Evolutionary conservation across 345 rosid species (phyloP).

Genomic region (Carallia brachiata): DNA sequence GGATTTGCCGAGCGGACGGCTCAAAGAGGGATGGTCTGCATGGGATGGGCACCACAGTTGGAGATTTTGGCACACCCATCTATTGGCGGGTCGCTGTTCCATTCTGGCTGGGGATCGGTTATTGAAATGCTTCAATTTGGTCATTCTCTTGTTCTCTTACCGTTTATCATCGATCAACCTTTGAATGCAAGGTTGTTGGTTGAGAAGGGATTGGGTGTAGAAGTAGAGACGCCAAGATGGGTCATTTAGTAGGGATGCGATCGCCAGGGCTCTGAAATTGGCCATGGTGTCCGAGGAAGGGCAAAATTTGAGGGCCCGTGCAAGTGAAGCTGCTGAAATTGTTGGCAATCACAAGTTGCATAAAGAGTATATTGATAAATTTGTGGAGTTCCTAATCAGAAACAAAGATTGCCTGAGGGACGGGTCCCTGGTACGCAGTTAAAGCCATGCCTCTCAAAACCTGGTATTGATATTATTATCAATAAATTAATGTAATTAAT

Average conservation of each 20-base stretch:
- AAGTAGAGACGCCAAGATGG: constrained; percentile 30
- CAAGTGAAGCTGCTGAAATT: constrained; percentile 17
- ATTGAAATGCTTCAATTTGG: constrained; percentile 30
- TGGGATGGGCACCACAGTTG: constrained; percentile 34
- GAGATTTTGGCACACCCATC: constrained; percentile 23
- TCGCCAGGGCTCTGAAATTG: constrained; percentile 18
- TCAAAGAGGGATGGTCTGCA: constrained; percentile 13
- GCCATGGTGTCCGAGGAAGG: constrained; percentile 28
- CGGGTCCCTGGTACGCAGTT: neutral
- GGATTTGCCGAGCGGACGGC: constrained; percentile 13
- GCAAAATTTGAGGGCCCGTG: neutral
- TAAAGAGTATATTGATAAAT: constrained; percentile 6
- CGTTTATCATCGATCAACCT: constrained; percentile 26
- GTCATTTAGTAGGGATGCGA: constrained; percentile 14
- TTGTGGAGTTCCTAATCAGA: constrained; percentile 19
- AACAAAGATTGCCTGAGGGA: neutral
- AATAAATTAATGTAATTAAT: no score
- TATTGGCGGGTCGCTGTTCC: constrained; percentile 28
- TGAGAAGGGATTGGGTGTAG: constrained; percentile 27
- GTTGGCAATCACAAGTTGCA: constrained; percentile 22
- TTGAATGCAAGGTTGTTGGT: constrained; percentile 25
- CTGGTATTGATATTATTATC: no score
- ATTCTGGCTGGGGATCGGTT: constrained; percentile 29
- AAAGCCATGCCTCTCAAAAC: neutral
- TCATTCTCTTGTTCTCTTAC: constrained; percentile 19